Base-by-base conservation (phyloP, 1,284 basidiomycete species). In the Moesziomyces parantarcticus region DNA sequence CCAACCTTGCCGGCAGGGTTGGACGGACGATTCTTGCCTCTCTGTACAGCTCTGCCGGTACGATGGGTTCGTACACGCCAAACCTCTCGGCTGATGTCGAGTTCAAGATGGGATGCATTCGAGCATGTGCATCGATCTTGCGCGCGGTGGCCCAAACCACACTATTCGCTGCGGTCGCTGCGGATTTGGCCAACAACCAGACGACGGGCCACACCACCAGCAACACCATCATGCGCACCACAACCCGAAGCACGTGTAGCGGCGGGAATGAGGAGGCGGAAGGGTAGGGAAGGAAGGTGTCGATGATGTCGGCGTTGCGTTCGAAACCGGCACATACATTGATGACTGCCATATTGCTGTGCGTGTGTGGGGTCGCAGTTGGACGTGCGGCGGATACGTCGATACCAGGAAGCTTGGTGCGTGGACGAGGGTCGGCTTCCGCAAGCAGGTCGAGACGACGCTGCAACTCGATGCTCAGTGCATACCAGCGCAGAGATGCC, bases 261-360 rank as follows among this genome's bases (percentile, higher is more conserved):
- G 25, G 25, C 11, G n/a, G 42, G 34, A 16, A 20, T 21, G 13
- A 3, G 25, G 44, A 20, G n/a, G 16, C 10, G 2, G 47, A 6
- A 5, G 58, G 49, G 1, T 32, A 45, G n/a, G 63, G 55, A 3
- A 72, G 39, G 22, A 72, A 75, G 3, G 64, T 63, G 3, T 62
- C 57, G 25, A 75, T 54, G 32, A 78, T 49, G 22, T 78, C 74
- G 10, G 60, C 26, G 9, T 64, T 57, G 8, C 79, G 49, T 49
- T 82, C 79, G 52, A 81, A 82, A 23, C 80, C 80, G n/a, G 77
- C 64, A 45, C 76, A 80, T n/a, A 82, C 77, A 26, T 69, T 62
- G 56, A 82, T 42, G 16, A 74, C 58, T 5, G 58, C 60, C n/a
- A 82, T 75, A 50, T 81, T 80, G 41, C 68, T 73, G 29, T 54